These are phyloP conservation scores for Ceratobasidium sp. DNA, from an alignment of 1,284 basidiomycete species.

Conservation along the genomic window DNA sequence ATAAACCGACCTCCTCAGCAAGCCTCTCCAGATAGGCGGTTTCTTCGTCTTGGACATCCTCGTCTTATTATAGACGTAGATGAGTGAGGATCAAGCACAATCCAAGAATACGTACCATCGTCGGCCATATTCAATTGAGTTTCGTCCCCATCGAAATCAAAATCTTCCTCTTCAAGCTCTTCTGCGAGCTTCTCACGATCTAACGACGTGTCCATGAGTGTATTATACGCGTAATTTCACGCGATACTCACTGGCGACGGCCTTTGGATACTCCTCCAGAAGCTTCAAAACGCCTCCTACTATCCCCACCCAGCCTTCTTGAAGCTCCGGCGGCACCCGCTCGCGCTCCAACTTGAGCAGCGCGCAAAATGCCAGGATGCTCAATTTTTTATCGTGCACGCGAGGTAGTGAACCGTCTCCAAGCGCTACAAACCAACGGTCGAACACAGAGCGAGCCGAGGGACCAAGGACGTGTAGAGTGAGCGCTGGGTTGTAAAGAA, in stretches of 20 bases:
- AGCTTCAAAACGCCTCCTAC: constrained; percentile 70
- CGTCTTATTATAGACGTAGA: constrained; percentile 18
- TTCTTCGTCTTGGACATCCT: constrained; percentile 83
- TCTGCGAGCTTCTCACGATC: constrained; percentile 52
- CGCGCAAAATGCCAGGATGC: constrained; percentile 74
- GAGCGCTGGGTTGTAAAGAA: constrained; percentile 84
- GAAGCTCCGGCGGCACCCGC: constrained; percentile 63
- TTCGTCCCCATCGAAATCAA: constrained; percentile 55
- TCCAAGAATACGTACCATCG: constrained; percentile 62
- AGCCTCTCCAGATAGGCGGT: constrained; percentile 82
- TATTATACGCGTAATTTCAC: not conserved
- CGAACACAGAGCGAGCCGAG: constrained; percentile 73
- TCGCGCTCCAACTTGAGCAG: constrained; percentile 70
- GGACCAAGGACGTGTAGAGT: constrained; percentile 77
- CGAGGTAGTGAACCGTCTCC: constrained; percentile 69
- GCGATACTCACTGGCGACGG: constrained; percentile 63
- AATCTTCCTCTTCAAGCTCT: constrained; percentile 62
- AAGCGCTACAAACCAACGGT: constrained; percentile 78
- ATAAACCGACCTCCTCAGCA: constrained; percentile 69
- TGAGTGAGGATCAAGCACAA: not conserved
- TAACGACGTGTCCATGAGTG: no score
- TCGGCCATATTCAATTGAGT: constrained; percentile 70
- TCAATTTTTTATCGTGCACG: constrained; percentile 92
- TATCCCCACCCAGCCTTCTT: constrained; percentile 75
- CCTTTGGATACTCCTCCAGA: constrained; percentile 76